Conservation (phyloP, 805 yeast species). For the Pichia californica region DNA sequence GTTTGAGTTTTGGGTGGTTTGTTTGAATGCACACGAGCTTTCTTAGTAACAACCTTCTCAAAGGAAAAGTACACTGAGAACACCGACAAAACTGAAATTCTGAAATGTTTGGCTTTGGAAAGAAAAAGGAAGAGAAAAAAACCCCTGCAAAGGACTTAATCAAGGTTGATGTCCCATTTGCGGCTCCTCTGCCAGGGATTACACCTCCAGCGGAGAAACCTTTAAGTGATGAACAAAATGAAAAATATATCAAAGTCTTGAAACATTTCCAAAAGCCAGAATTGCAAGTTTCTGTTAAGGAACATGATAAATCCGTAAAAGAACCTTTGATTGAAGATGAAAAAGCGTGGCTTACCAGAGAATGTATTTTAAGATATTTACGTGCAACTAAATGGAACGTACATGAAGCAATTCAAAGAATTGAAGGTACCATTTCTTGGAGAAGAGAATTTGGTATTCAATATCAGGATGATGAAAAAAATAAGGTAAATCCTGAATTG, state of each 20-base stretch:
- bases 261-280: conserved; percentile 52
- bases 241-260: conserved; percentile 57
- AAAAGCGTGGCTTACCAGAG: conserved; percentile 89
- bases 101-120: conserved; percentile 26
- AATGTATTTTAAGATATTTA: conserved; percentile 82
- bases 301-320: conserved; percentile 34
- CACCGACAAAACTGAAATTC: too few relatives aligned
- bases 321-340: conserved; percentile 44
- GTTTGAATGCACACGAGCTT: too few relatives aligned
- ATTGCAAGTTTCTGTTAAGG: conserved; percentile 43
- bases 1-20: too few relatives aligned
- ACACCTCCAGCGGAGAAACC: conserved; percentile 42
- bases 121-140: conserved; percentile 19
- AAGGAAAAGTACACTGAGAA: too few relatives aligned
- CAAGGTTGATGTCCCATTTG: conserved; percentile 44
- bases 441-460: conserved; percentile 85
- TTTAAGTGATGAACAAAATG: conserved; percentile 49
- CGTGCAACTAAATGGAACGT: conserved; percentile 91
- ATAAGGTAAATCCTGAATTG: conserved; percentile 45
- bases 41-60: too few relatives aligned
- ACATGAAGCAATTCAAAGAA: conserved; percentile 62
- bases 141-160: conserved; percentile 13
- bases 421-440: conserved; percentile 81
- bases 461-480: conserved; percentile 38
- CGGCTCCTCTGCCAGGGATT: conserved; percentile 42